Base-by-base conservation (phyloP, 768 basidiomycete genomes). In the Lepiota venenata region DNA sequence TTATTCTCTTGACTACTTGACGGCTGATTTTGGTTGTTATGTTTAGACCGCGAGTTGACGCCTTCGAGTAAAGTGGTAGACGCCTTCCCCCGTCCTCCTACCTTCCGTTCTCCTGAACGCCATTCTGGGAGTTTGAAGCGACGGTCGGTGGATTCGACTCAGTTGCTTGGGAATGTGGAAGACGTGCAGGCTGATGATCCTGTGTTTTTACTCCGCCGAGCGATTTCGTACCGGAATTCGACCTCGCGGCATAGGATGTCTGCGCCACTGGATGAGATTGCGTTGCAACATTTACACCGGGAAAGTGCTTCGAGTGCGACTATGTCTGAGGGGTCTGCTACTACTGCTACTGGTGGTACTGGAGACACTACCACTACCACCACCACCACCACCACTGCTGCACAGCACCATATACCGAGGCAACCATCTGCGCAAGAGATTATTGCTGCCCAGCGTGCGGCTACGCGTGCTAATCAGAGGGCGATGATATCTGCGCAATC, bases 371-470 rank as follows among this genome's bases (percentile, higher is more conserved):
- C 25, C 46, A 44, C 36, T 43, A 47, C 85, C 52, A 32, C 74
- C 63, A 53, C 85, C 52, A 32, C 74, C 63, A 53, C 41, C 63
- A 21, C 61, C 56, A n/a, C 50, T 62, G 18, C 50, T 57, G 9
- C 58, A 63, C 21, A 67, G 69, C 71, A 57, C 63, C 71, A 57
- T 45, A 35, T 48, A 60, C 60, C 11, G 70, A 71, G 29, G 56
- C 66, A 67, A 41, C 73, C 71, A 1, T 90, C 91, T 2, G 81
- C 86, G 20, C 90, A 91, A 58, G 93, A 97, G 60, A 88, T 97
- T 62, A 97, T 98, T 53, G 91, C 91, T 11, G 93, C 93, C 4
- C 96, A 98, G 64, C 83, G 95, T 4, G 91, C 88, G 1, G 90
- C 86, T 0, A 85, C 81, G 6, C 80, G 91, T 10, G 95, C 93